Evolutionary conservation across 2,329 filamentous ascomycete genomes (phyloP), one percentile per base, ranked within the genome.

Genomic region (Didymella pinodella): DNA sequence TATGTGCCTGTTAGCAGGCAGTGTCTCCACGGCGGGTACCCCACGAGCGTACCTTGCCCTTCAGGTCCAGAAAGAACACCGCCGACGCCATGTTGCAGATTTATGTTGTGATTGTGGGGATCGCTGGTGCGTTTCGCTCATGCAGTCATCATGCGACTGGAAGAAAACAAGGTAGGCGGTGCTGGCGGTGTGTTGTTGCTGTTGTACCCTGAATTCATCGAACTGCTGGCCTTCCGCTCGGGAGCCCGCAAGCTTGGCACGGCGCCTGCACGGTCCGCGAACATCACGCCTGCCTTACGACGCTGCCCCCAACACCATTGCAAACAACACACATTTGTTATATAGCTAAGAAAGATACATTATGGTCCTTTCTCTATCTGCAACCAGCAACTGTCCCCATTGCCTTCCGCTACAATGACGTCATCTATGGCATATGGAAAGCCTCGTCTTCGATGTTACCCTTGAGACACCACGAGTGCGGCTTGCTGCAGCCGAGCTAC

Each of bases 31-130:
- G 48, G 18, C 31, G 31, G 46, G 46, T 62, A 52, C 67, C 67
- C 67, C 68, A 69, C 65, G 61, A 66, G 64, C 82, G 64, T 79
- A 96, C 93, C 90, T 99, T 99, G 91, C 95, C 95, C 92, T 99
- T 99, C 69, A 99, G 86, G 80, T 99, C 95, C 74, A 99, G 90
- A 79, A 99, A 99, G 86, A 99, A 99, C 74, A 99, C 78, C 66
- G 95, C 95, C 61, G 95, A 99, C 70, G 95, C 95, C 95, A 99
- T 99, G 77, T 71, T 84, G 63, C 22, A 46, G 22, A 38, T 28
- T 36, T 41, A 29, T 46, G 45, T 52, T 44, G 49, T 47, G 43
- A 53, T 29, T 57, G 43, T 34, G 46, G 22, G 32, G n/a, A 40
- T 31, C 20, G 50, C 46, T 58, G 47, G 8, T 51, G 56, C 40